Conservation (phyloP, 768 basidiomycete species). For the Pulveroboletus sp. region DNA sequence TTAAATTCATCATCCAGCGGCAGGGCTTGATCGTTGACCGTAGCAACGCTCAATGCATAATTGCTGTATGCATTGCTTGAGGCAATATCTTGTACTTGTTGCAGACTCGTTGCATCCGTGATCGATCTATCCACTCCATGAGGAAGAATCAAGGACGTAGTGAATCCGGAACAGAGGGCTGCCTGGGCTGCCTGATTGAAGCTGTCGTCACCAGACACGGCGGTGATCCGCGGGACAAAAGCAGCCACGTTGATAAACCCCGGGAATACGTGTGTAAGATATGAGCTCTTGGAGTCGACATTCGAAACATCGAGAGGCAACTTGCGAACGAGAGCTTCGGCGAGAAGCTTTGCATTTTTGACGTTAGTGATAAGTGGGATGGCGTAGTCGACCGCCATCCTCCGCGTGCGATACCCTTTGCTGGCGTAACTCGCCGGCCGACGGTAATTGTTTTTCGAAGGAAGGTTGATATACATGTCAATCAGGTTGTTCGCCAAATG, state of each 20-base stretch:
- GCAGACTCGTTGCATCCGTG: slow-evolving; percentile 62
- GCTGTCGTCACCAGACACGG: slow-evolving; percentile 47
- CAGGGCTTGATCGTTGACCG: slow-evolving; percentile 62
- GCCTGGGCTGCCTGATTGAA: slow-evolving; percentile 70
- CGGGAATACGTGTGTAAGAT: slow-evolving; percentile 85
- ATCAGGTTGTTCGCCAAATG: slow-evolving; percentile 96
- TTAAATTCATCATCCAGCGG: slow-evolving; percentile 68
- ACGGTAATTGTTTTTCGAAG: slow-evolving; percentile 95
- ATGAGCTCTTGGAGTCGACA: slow-evolving; percentile 92
- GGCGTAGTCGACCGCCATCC: slow-evolving; percentile 99
- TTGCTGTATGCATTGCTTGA: slow-evolving; percentile 74
- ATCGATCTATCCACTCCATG: slow-evolving; percentile 59
- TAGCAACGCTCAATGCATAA: slow-evolving; percentile 78
- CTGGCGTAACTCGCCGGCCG: slow-evolving; percentile 96
- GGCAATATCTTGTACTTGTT: slow-evolving; percentile 63
- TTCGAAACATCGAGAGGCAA: slow-evolving; percentile 87
- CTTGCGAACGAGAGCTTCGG: slow-evolving; percentile 87
- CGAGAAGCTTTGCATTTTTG: slow-evolving; percentile 95
- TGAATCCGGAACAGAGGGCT: slow-evolving; percentile 87
- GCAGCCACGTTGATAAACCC: slow-evolving; percentile 86
- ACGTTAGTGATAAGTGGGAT: slow-evolving; percentile 97
- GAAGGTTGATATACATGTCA: slow-evolving; percentile 99
- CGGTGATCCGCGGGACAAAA: slow-evolving; percentile 71
- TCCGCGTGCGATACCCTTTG: slow-evolving; percentile 93
- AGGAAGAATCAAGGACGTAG: slow-evolving; percentile 76